Base-by-base conservation (phyloP, 2,329 filamentous ascomycete species). In the Fusarium sp. region DNA sequence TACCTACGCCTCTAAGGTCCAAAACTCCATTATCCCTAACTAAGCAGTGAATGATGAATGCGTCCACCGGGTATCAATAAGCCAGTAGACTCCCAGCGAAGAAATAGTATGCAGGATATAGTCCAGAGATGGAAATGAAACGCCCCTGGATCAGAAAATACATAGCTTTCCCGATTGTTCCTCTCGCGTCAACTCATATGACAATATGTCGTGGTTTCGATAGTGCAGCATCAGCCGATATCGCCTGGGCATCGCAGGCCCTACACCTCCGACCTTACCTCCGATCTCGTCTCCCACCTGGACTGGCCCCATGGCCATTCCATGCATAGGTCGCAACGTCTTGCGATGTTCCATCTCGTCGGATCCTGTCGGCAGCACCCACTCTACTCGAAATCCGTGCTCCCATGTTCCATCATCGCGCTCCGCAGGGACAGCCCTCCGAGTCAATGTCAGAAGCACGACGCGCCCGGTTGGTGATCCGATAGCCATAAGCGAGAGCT, bases 211-310 rank as follows among this genome's bases (percentile, higher is more conserved):
- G 75, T 93, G 90, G 79, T 94, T 90, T 64, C 87, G 86, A 78
- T 92, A 95, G 78, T 93, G 90, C 80, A 95, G 81, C 78, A 95
- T 87, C 63, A 95, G 73, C 65, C 92, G 84, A 86, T 91, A 94
- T 63, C 88, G 84, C 70, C 84, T 83, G 66, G 83, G 79, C 37
- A 77, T 75, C 69, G 44, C 69, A 56, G 60, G 60, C 52, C 35
- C 73, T 69, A 44, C 66, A 58, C 45, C 55, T 66, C 64, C 66
- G 25, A 60, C 48, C 41, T 73, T 75, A 63, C 72, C 75, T 69
- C 76, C 64, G 37, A 69, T 59, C 48, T 69, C 65, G 44, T 49
- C 79, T 2, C 83, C 78, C 56, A 82, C 86, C 57, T 90, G 91
- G 11, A 93, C 81, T 0, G 90, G 92, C 5, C 88, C 88, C 5